Percentiles rank a stretch among this genome's conserved stretches.
These are phyloP conservation scores for Phytophthora palmivora DNA, from an alignment of 352 stramenopile species.

Conservation along the genomic window DNA sequence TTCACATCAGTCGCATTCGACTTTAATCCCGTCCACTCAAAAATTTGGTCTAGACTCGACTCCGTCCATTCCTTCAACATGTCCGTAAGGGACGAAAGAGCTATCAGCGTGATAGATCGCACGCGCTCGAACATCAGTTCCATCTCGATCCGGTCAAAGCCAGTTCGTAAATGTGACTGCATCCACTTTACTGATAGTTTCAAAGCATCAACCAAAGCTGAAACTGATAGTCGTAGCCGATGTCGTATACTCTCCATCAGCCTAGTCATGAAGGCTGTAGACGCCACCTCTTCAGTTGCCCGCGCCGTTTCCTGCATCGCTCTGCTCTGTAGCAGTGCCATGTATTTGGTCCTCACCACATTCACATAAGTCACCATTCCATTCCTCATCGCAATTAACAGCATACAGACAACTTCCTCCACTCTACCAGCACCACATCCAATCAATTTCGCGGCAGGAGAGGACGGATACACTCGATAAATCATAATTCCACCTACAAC, in stretches of 20 bases:
- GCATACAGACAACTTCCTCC: conserved; percentile 1
- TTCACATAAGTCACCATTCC: neutral
- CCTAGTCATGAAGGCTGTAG: conserved; percentile 2
- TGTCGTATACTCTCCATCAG: neutral
- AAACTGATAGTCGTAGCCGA: conserved; percentile 10
- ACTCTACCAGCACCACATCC: conserved; percentile 1
- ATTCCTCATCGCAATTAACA: conserved; percentile 3
- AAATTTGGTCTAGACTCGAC: conserved; percentile 13
- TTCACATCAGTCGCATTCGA: conserved; percentile 19
- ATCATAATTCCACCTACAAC: conserved; percentile 25
- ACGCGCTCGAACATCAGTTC: conserved; percentile 6
- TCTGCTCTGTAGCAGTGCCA: conserved; percentile 9
- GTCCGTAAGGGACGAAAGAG: conserved; percentile 15
- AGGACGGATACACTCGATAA: conserved; percentile 33
- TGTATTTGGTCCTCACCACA: neutral
- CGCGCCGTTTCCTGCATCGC: conserved; percentile 13
- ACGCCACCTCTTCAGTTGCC: conserved; percentile 8
- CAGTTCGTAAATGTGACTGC: conserved; percentile 5
- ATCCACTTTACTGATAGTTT: conserved; percentile 18
- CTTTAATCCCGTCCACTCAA: conserved; percentile 24
- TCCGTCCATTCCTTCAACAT: conserved; percentile 4
- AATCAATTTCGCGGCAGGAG: conserved; percentile 27
- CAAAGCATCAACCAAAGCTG: conserved; percentile 4
- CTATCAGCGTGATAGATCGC: neutral
- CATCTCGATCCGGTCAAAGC: conserved; percentile 13